Conservation (phyloP, 805 yeast species). For the Kodamaea restingae region DNA sequence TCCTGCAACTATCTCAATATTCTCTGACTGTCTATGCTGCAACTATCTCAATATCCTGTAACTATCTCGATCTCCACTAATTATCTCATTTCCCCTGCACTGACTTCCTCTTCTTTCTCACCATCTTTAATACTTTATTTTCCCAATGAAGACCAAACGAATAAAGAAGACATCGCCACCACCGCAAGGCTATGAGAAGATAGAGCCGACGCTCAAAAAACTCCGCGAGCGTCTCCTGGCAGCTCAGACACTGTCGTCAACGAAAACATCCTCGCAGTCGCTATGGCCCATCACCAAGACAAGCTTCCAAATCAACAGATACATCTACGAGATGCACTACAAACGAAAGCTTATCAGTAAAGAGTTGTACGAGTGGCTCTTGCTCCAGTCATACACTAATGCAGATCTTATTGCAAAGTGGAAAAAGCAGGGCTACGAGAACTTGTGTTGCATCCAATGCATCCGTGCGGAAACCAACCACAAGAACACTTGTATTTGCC, state of each 20-base stretch:
- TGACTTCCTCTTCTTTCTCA: background rate
- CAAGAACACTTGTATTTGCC: slow-evolving; percentile 68
- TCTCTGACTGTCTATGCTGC: too few species aligned
- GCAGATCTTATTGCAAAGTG: slow-evolving; percentile 71
- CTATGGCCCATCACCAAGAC: slow-evolving; percentile 68
- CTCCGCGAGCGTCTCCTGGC: slow-evolving; percentile 57
- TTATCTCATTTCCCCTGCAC: too few species aligned
- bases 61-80: too few species aligned
- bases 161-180: slow-evolving; percentile 30
- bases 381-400: slow-evolving; percentile 65
- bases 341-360: slow-evolving; percentile 62
- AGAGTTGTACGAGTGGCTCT: slow-evolving; percentile 69
- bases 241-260: slow-evolving; percentile 24
- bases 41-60: too few species aligned
- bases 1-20: too few species aligned
- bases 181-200: slow-evolving; percentile 70
- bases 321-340: slow-evolving; percentile 70
- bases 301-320: slow-evolving; percentile 73
- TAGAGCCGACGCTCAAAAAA: slow-evolving; percentile 61
- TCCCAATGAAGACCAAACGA: slow-evolving; percentile 1
- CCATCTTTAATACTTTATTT: background rate
- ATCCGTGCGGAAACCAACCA: slow-evolving; percentile 65
- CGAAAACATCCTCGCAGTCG: slow-evolving; percentile 47
- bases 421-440: slow-evolving; percentile 83
- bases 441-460: slow-evolving; percentile 78